Percentiles rank a stretch among this genome's conserved stretches.
Evolutionary conservation across 352 stramenopile genomes (phyloP).

Genomic region (Phytophthora pluvialis): DNA sequence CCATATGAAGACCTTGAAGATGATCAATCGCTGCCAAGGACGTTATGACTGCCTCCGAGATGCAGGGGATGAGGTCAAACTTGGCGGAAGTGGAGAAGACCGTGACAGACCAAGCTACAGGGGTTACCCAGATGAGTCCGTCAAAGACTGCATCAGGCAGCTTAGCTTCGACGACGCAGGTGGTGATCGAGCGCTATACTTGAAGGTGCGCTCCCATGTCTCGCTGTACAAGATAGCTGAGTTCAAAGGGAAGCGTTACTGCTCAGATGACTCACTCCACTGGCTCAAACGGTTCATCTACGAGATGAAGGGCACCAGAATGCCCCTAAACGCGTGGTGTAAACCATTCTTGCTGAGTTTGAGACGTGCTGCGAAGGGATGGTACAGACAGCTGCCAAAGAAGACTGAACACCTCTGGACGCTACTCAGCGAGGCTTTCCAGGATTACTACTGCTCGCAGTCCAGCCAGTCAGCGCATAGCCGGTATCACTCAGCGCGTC

Average conservation of each 20-base stretch:
- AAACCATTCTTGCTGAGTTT: background rate
- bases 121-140: background rate
- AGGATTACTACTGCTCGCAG: background rate
- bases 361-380: background rate
- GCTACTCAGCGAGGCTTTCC: background rate
- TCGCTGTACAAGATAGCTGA: background rate
- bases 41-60: background rate
- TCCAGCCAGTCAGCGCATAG: background rate
- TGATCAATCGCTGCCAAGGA: background rate
- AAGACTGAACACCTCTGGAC: background rate
- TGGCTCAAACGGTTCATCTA: background rate
- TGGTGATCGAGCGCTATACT: background rate
- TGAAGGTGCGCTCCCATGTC: background rate
- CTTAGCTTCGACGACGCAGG: too few relatives aligned
- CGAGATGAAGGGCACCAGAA: background rate
- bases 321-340: background rate
- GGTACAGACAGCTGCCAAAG: background rate
- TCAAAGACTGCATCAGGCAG: too few relatives aligned
- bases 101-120: too few relatives aligned
- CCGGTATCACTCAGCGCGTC: background rate
- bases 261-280: background rate
- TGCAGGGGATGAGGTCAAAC: background rate
- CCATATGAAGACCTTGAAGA: background rate
- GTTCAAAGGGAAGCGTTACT: background rate
- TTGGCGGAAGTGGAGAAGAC: too few relatives aligned